phyloP scores from a whole-genome alignment of 1,284 basidiomycete species.

The Sanghuangporus baumii region DNA sequence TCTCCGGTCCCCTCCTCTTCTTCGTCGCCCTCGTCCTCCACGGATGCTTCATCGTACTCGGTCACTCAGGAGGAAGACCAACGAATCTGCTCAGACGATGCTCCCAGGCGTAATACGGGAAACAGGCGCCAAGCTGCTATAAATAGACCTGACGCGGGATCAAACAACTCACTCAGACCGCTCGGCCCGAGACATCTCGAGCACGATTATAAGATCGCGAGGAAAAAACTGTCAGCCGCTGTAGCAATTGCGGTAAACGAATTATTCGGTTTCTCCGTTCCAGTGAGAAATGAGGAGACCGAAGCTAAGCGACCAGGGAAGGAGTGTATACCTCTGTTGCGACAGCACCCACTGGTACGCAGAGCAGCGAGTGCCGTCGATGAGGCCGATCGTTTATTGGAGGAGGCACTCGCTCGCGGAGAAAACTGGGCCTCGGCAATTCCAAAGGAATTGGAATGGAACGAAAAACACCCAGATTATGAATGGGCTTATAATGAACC shows the following conservation, averaged over 20 bases:
- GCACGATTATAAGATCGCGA: slow-evolving; percentile 3
- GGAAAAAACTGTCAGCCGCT: neutral
- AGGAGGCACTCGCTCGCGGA: slow-evolving; percentile 11
- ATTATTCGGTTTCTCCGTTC: neutral
- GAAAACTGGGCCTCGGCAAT: slow-evolving; percentile 15
- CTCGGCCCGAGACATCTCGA: slow-evolving; percentile 8
- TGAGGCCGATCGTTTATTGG: slow-evolving; percentile 11
- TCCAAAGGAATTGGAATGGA: slow-evolving; percentile 1
- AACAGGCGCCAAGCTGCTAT: too few relatives aligned
- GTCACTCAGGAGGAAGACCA: too few relatives aligned
- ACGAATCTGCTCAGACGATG: too few relatives aligned
- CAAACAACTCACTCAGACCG: neutral
- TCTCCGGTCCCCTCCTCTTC: too few relatives aligned
- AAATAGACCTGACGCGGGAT: too few relatives aligned
- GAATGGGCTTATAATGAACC: neutral
- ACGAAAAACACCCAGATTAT: neutral
- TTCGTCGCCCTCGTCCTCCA: too few relatives aligned
- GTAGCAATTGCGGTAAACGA: slow-evolving; percentile 2
- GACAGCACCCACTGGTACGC: neutral
- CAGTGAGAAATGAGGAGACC: neutral
- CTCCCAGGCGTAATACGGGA: too few relatives aligned
- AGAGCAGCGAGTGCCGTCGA: neutral
- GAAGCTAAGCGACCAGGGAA: neutral
- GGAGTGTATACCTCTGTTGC: neutral
- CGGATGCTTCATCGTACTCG: too few relatives aligned